Conservation (phyloP, 73 alveolate species). For the Uronychia setigera region DNA sequence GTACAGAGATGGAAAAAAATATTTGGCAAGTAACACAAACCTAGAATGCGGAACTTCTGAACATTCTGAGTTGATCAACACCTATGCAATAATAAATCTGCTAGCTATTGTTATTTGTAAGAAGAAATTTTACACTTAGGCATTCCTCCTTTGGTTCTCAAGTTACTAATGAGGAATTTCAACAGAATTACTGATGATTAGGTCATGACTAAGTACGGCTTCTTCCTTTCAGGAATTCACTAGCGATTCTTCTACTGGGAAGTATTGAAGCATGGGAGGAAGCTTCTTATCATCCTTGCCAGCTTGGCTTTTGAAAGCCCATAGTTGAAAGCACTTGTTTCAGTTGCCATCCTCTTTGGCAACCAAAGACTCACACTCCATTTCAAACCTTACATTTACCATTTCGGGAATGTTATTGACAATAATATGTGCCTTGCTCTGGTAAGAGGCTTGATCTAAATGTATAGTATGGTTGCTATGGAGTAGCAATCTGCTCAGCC, state of each 20-base stretch:
- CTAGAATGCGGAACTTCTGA: not conserved
- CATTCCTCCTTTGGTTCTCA: not conserved
- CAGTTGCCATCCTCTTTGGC: not conserved
- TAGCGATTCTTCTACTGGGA: not conserved
- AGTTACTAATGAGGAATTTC: not conserved
- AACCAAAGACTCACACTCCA: not conserved
- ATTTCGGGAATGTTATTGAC: not conserved
- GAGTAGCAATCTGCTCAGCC: not conserved
- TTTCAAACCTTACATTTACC: not conserved
- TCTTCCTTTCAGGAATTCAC: not conserved
- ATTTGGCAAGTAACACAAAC: not conserved
- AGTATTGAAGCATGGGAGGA: not conserved
- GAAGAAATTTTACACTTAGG: not conserved
- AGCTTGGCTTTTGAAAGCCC: not conserved
- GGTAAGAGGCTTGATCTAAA: not conserved
- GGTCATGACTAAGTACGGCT: not conserved
- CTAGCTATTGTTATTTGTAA: not conserved
- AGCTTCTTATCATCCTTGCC: not conserved
- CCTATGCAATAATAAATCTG: not conserved
- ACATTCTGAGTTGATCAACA: not conserved
- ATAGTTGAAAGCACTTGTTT: not conserved
- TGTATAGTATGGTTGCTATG: not conserved
- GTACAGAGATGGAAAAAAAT: not conserved
- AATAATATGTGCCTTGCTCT: not conserved
- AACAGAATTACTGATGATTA: not conserved